Conservation (phyloP, 768 basidiomycete species). For the Calocybe cyanea region DNA sequence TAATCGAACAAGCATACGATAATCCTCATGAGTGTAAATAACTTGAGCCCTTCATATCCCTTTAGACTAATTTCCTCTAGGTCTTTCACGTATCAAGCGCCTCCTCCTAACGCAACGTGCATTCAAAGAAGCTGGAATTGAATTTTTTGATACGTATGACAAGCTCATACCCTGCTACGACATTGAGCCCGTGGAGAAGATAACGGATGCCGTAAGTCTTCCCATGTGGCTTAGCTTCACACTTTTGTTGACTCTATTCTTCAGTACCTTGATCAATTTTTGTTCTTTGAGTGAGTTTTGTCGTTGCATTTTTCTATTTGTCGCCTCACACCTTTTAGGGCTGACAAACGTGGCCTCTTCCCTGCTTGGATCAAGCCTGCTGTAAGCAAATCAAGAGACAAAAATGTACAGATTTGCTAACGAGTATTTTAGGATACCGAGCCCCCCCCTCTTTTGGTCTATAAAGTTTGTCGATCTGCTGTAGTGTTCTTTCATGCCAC, state of each 20-base stretch:
- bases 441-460: constrained; percentile 93
- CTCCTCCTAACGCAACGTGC: constrained; percentile 94
- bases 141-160: constrained; percentile 97
- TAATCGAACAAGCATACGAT: constrained; percentile 99
- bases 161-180: constrained; percentile 99
- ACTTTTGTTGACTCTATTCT: constrained; percentile 17
- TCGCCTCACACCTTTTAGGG: constrained; percentile 32
- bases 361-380: constrained; percentile 99
- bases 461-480: constrained; percentile 52
- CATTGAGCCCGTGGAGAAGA: constrained; percentile 99
- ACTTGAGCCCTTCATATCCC: background rate
- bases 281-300: constrained; percentile 80
- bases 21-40: constrained; percentile 93
- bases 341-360: constrained; percentile 97
- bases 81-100: constrained; percentile 96
- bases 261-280: constrained; percentile 93
- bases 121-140: constrained; percentile 97
- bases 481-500: constrained; percentile 1
- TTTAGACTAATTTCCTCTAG: constrained; percentile 24
- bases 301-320: background rate
- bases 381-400: constrained; percentile 25
- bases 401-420: constrained; percentile 3
- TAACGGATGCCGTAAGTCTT: constrained; percentile 84
- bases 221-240: background rate
- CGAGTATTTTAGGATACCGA: constrained; percentile 66